phyloP scores from a whole-genome alignment of 2,329 filamentous ascomycete species.

The Arthroderma sp. region DNA sequence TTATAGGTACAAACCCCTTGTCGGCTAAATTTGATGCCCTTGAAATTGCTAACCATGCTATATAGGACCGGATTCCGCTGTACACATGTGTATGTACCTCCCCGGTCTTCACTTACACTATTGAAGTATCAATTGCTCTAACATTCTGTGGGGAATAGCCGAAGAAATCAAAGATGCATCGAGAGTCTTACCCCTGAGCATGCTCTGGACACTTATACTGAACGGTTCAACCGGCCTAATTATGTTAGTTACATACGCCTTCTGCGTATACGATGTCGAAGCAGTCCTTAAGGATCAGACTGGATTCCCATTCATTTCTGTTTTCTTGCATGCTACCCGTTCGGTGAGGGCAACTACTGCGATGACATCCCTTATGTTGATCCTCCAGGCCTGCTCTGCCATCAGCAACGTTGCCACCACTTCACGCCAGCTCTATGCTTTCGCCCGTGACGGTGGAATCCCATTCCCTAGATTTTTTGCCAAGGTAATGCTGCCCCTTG shows the following conservation, averaged over 20 bases:
- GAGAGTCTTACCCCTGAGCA: constrained; percentile 25
- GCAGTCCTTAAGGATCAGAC: constrained; percentile 23
- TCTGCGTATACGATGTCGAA: constrained; percentile 26
- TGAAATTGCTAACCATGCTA: not conserved
- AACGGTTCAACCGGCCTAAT: constrained; percentile 29
- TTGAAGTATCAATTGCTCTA: not conserved
- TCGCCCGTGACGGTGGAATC: constrained; percentile 27
- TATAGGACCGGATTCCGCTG: constrained; percentile 16
- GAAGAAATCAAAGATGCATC: constrained; percentile 31
- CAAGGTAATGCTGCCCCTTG: too few species aligned
- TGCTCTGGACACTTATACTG: constrained; percentile 25
- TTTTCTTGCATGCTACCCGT: constrained; percentile 37
- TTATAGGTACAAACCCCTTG: constrained; percentile 20
- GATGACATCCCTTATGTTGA: constrained; percentile 24
- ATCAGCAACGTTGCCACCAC: constrained; percentile 25
- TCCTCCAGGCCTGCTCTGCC: constrained; percentile 21
- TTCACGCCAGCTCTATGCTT: constrained; percentile 25
- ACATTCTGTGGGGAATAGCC: constrained; percentile 19
- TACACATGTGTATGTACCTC: constrained; percentile 15
- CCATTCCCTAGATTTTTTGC: constrained; percentile 21
- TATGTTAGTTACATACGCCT: constrained; percentile 26
- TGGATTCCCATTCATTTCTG: constrained; percentile 28
- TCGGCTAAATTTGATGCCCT: constrained; percentile 18
- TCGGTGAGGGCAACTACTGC: constrained; percentile 25
- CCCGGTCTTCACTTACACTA: not conserved